A percentile compares a stretch with the other conserved stretches of the same genome.
These are phyloP conservation scores for Trichoderma erinaceum DNA, from an alignment of 495 filamentous ascomycete species.

Conservation along the genomic window DNA sequence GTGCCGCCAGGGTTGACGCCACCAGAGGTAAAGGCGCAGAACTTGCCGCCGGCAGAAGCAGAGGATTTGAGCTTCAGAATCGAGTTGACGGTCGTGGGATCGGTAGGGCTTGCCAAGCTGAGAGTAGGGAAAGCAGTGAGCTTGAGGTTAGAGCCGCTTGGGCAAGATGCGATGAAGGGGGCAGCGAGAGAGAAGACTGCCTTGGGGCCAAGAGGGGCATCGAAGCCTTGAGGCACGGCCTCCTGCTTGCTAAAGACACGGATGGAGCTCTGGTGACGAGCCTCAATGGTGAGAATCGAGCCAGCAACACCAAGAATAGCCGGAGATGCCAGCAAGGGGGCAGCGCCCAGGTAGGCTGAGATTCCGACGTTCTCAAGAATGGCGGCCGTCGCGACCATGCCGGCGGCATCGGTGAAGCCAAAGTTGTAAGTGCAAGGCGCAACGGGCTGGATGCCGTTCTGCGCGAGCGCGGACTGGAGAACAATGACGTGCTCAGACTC, in stretches of 20 bases:
- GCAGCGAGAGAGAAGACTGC: conserved; percentile 58
- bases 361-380: conserved; percentile 58
- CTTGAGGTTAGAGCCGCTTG: conserved; percentile 49
- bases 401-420: conserved; percentile 50
- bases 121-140: conserved; percentile 53
- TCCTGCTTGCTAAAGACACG: conserved; percentile 39
- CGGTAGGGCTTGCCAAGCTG: conserved; percentile 40
- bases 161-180: conserved; percentile 57
- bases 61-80: conserved; percentile 38
- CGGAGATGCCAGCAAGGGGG: conserved; percentile 46
- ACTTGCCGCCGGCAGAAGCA: conserved; percentile 36
- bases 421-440: conserved; percentile 58
- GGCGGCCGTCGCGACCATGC: conserved; percentile 54
- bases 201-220: conserved; percentile 50
- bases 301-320: conserved; percentile 51
- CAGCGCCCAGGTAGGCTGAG: conserved; percentile 57
- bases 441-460: conserved; percentile 50
- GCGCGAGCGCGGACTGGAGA: conserved; percentile 48
- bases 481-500: conserved; percentile 54
- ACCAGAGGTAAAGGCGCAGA: conserved; percentile 54
- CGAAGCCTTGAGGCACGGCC: conserved; percentile 54
- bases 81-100: conserved; percentile 39
- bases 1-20: conserved; percentile 43
- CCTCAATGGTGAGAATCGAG: conserved; percentile 55
- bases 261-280: conserved; percentile 57